Evolutionary conservation across 768 basidiomycete genomes (phyloP).

Genomic region (Lactarius quietus): DNA sequence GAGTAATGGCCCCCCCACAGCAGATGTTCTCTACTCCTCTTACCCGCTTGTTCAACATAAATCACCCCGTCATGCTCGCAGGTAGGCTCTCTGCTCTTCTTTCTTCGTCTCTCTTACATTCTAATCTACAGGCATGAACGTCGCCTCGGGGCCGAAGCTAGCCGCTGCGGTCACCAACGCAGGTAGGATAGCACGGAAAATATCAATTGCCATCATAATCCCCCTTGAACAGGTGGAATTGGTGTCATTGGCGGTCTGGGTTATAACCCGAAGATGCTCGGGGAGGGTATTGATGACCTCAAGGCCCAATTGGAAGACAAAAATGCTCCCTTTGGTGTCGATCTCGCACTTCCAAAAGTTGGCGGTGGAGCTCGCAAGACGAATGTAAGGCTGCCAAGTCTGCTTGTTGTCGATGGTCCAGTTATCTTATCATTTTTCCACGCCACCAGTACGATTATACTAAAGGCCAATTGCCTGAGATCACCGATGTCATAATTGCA

Average conservation of each 20-base stretch:
- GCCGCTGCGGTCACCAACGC: constrained; percentile 93
- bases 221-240: constrained; percentile 51
- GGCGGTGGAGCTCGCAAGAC: constrained; percentile 83
- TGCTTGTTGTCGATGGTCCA: background rate
- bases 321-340: constrained; percentile 76
- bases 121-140: constrained; percentile 62
- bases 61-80: constrained; percentile 83
- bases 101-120: constrained; percentile 2
- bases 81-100: constrained; percentile 35
- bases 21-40: constrained; percentile 69
- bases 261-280: constrained; percentile 68
- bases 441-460: constrained; percentile 63
- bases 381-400: constrained; percentile 43
- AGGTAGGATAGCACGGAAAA: constrained; percentile 37
- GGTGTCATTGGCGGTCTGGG: constrained; percentile 85
- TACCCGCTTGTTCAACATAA: constrained; percentile 70
- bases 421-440: background rate
- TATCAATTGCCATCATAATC: background rate
- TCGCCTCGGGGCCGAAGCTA: constrained; percentile 79
- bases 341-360: constrained; percentile 78
- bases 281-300: constrained; percentile 63
- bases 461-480: constrained; percentile 67
- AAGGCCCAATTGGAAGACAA: constrained; percentile 72
- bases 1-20: constrained; percentile 49
- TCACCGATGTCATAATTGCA: constrained; percentile 75